Conservation (phyloP, 2,329 filamentous ascomycete species). For the Microascus cirrosus region DNA sequence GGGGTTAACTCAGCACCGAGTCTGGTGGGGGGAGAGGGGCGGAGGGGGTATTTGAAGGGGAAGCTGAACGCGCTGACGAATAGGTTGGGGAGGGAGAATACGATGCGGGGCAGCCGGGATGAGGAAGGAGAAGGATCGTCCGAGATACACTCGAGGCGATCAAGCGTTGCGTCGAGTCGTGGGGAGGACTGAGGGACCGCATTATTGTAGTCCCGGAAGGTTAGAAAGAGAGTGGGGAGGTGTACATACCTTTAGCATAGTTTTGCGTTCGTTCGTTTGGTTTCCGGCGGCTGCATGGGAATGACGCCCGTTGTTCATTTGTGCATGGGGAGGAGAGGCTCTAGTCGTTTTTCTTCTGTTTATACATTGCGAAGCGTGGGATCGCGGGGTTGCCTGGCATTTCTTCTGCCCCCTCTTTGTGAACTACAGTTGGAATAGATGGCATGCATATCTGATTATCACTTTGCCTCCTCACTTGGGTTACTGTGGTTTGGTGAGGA, state of each 20-base stretch:
- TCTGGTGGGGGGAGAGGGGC: not conserved
- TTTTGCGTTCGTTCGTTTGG: not conserved
- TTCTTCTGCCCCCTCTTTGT: not conserved
- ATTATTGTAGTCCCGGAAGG: not conserved
- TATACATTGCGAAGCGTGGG: not conserved
- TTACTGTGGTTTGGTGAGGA: not conserved
- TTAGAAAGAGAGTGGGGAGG: not conserved
- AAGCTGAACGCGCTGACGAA: conserved; percentile 1
- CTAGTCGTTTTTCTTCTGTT: not conserved
- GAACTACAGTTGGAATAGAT: not conserved
- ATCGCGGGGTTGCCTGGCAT: not conserved
- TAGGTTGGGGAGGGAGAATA: conserved; percentile 1
- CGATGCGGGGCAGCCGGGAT: not conserved
- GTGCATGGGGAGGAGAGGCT: not conserved
- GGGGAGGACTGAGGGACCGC: not conserved
- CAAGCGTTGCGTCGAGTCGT: not conserved
- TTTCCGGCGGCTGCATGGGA: not conserved
- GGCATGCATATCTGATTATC: not conserved
- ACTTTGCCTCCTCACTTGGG: not conserved
- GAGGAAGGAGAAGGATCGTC: not conserved
- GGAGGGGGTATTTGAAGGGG: not conserved
- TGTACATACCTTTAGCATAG: not conserved
- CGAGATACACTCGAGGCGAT: not conserved
- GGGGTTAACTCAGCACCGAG: not conserved
- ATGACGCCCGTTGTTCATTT: not conserved